Evolutionary conservation across 306 rosid genomes (phyloP).

Genomic region (Quercus dentata): DNA sequence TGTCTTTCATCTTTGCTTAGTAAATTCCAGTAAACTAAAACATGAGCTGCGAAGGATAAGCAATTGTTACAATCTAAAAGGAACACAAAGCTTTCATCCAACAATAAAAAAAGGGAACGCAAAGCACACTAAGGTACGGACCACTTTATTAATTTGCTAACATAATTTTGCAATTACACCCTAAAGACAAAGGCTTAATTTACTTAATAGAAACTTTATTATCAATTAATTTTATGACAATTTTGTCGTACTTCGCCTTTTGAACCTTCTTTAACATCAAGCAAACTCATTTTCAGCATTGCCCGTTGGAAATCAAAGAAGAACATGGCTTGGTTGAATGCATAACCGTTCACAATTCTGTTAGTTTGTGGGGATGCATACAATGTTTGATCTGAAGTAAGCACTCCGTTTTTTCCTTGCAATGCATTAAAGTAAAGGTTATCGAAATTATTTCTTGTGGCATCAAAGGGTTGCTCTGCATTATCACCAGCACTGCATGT

Average conservation of each 20-base stretch:
- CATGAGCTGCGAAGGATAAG: background rate
- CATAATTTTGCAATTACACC: background rate
- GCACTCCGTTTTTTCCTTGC: slow-evolving; percentile 49
- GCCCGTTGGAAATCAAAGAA: slow-evolving; percentile 79
- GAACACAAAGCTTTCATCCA: too few species aligned
- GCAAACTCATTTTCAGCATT: slow-evolving; percentile 66
- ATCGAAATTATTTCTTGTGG: slow-evolving; percentile 55
- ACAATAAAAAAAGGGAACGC: background rate
- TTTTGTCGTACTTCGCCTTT: slow-evolving; percentile 53
- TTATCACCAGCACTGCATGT: slow-evolving; percentile 66
- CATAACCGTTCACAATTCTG: slow-evolving; percentile 55
- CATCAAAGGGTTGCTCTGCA: slow-evolving; percentile 60
- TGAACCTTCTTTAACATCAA: slow-evolving; percentile 57
- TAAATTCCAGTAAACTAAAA: background rate
- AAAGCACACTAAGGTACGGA: background rate
- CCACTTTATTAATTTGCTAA: background rate
- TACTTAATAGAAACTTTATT: background rate
- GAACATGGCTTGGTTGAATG: slow-evolving; percentile 62
- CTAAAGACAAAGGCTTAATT: background rate
- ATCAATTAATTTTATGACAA: slow-evolving; percentile 56
- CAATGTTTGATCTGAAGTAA: slow-evolving; percentile 63
- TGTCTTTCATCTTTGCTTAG: too few species aligned
- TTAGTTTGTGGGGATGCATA: slow-evolving; percentile 41
- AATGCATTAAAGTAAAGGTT: slow-evolving; percentile 53
- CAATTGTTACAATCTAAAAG: background rate